A percentile compares a stretch with the other conserved stretches of the same genome.
These are phyloP conservation scores for Vaccinium myrtillus DNA, from an alignment of 148 eudicot species.

Conservation along the genomic window DNA sequence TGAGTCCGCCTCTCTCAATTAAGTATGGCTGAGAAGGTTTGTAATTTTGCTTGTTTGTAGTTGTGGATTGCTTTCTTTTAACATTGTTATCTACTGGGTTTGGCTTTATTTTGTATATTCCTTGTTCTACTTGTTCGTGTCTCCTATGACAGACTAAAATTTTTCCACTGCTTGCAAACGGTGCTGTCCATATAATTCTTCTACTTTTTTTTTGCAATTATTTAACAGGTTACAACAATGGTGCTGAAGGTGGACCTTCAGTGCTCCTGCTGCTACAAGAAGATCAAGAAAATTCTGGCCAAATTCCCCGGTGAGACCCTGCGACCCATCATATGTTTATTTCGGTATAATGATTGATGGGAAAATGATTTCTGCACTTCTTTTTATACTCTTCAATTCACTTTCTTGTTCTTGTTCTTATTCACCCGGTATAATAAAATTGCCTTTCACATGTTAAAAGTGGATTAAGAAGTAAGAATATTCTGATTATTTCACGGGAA, in stretches of 20 bases:
- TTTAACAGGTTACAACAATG: slow-evolving; percentile 57
- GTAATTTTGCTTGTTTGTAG: background rate
- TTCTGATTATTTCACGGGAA: background rate
- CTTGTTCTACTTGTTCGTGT: background rate
- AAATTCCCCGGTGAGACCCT: slow-evolving; percentile 67
- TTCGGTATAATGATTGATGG: background rate
- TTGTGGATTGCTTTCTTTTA: background rate
- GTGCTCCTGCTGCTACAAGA: slow-evolving; percentile 68
- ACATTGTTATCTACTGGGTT: background rate
- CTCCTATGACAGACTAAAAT: background rate
- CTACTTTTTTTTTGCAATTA: background rate
- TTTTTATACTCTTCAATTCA: too few relatives aligned
- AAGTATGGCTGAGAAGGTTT: slow-evolving; percentile 9
- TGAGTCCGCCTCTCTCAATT: background rate
- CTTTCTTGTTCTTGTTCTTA: too few relatives aligned
- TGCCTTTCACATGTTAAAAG: background rate
- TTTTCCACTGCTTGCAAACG: background rate
- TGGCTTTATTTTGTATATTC: background rate
- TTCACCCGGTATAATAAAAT: background rate
- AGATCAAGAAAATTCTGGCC: slow-evolving; percentile 68
- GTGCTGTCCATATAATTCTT: background rate
- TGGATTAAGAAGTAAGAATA: background rate
- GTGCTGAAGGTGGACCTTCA: slow-evolving; percentile 73
- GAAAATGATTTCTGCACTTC: background rate
- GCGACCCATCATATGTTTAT: too few relatives aligned